Percentiles rank a stretch among this genome's conserved stretches.
Conservation (phyloP, 78 protist genomes). For the slime mould (Dictyostelium discoideum) region dicty_2.7 NC_007089.4:715501-716000, state of each 20-base stretch:
- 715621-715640: slow-evolving; percentile 46
- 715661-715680: neutral
- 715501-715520: slow-evolving; percentile 15
- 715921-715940: slow-evolving; percentile 15
- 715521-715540: slow-evolving; percentile 27
- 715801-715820: too few species aligned
- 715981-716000: neutral
- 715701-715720: slow-evolving; percentile 26
- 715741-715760: slow-evolving; percentile 10
- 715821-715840: too few species aligned
- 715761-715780: slow-evolving; percentile 34
- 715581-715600: slow-evolving; percentile 30
- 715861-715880: neutral
- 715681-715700: slow-evolving; percentile 27
- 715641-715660: neutral
- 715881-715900: neutral
- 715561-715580: slow-evolving; percentile 23
- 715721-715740: slow-evolving; percentile 29
- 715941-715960: neutral
- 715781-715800: neutral
- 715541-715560: slow-evolving; percentile 18
- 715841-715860: neutral
- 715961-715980: neutral
- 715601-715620: slow-evolving; percentile 16
- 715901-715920: neutral